Evolutionary conservation across 441 rosid species (phyloP).

Genomic region (Sinapis alba): DNA sequence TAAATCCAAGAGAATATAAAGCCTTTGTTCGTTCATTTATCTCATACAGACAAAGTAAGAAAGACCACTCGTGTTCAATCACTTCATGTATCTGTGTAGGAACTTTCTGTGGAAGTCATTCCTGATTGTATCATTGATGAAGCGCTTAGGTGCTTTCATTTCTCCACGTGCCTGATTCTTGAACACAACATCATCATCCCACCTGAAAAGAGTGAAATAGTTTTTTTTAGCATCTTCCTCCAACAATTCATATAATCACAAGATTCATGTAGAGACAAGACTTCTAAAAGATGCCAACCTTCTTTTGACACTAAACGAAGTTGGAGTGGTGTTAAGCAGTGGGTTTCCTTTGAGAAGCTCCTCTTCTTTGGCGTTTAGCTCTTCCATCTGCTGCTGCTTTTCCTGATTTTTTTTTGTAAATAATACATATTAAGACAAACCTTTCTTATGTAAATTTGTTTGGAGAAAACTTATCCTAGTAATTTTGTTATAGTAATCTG

Average conservation of each 20-base stretch:
- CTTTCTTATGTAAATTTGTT: background rate
- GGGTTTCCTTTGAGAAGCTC: slow-evolving; percentile 97
- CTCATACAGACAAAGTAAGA: slow-evolving; percentile 22
- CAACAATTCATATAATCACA: background rate
- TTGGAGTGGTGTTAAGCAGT: slow-evolving; percentile 68
- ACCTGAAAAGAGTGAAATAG: slow-evolving; percentile 53
- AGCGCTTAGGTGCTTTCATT: slow-evolving; percentile 87
- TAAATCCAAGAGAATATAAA: slow-evolving; percentile 4
- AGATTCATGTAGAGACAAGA: background rate
- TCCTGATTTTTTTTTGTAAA: slow-evolving; percentile 65
- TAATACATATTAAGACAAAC: background rate
- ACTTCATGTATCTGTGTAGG: slow-evolving; percentile 96
- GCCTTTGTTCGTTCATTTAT: slow-evolving; percentile 13
- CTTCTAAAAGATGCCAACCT: slow-evolving; percentile 52
- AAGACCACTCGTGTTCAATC: slow-evolving; percentile 25
- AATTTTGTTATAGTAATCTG: slow-evolving; percentile 4
- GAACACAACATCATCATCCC: slow-evolving; percentile 99
- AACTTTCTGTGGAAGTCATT: slow-evolving; percentile 94
- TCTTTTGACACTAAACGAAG: slow-evolving; percentile 84
- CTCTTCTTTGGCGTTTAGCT: slow-evolving; percentile 85
- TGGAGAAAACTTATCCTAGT: background rate
- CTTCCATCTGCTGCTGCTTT: slow-evolving; percentile 71
- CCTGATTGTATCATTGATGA: slow-evolving; percentile 95
- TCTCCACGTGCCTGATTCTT: slow-evolving; percentile 98
- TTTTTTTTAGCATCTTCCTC: background rate